Evolutionary conservation across 2,329 filamentous ascomycete genomes (phyloP).

Genomic region (Helotiales sp.): DNA sequence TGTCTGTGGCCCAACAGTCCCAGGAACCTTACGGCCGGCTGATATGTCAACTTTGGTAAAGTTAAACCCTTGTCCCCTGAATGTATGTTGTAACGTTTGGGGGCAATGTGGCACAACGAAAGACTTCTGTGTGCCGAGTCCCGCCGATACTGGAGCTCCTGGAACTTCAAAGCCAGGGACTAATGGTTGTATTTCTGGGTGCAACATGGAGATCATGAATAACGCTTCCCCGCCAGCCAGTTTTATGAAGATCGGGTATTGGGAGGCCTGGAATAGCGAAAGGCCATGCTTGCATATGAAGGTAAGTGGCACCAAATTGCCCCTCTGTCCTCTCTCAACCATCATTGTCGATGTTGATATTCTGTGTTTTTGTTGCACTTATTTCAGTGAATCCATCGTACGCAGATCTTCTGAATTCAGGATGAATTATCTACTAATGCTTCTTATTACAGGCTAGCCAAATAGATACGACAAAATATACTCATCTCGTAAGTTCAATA

Average conservation of each 20-base stretch:
- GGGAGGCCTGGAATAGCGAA: neutral
- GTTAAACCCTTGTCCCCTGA: neutral
- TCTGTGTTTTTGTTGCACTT: too few relatives aligned
- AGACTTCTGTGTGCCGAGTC: neutral
- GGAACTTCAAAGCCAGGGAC: neutral
- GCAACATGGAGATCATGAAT: neutral
- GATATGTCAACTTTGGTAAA: neutral
- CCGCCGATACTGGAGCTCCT: neutral
- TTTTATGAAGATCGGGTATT: neutral
- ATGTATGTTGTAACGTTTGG: neutral
- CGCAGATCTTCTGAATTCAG: neutral
- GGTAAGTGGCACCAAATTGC: neutral
- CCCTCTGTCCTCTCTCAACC: neutral
- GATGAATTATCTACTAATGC: neutral
- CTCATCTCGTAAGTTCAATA: neutral
- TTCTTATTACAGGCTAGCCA: neutral
- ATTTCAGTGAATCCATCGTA: neutral
- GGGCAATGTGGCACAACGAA: neutral
- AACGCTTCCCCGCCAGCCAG: neutral
- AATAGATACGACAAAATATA: neutral
- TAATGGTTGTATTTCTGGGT: neutral
- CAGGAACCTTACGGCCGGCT: too few relatives aligned
- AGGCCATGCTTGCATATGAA: neutral
- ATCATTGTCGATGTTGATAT: too few relatives aligned
- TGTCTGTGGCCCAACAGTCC: too few relatives aligned